Conservation (phyloP, 164 flowering plant genomes). For the Piper longum region DNA sequence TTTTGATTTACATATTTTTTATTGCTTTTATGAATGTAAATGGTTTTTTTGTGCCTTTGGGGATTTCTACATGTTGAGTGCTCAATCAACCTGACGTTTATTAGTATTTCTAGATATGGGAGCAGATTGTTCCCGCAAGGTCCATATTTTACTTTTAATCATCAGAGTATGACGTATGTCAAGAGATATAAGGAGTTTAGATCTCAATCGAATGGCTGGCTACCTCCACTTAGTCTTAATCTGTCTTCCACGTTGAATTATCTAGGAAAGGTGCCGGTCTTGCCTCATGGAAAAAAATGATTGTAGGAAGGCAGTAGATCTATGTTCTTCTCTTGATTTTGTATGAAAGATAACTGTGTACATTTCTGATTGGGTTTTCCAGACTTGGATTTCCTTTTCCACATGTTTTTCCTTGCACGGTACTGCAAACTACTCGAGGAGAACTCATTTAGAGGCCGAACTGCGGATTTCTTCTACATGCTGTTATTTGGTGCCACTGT, state of each 20-base stretch:
- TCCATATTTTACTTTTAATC: too few species aligned
- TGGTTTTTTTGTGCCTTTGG: background rate
- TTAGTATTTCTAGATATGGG: too few species aligned
- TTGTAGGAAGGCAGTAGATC: too few species aligned
- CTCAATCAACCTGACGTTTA: background rate
- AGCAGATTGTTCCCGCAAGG: too few species aligned
- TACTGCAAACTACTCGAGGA: conserved; percentile 99
- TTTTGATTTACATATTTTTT: too few species aligned
- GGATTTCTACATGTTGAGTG: background rate
- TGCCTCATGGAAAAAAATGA: too few species aligned
- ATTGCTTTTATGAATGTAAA: too few species aligned
- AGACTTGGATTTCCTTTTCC: conserved; percentile 97
- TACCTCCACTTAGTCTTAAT: background rate
- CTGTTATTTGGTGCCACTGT: conserved; percentile 92
- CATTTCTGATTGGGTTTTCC: conserved; percentile 9
- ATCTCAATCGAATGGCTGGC: too few species aligned
- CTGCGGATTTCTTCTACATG: conserved; percentile 99
- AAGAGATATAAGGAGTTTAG: too few species aligned
- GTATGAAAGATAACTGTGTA: background rate
- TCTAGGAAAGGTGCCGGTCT: background rate
- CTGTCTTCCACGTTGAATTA: background rate
- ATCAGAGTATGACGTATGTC: too few species aligned
- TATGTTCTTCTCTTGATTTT: too few species aligned
- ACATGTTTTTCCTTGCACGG: conserved; percentile 98
- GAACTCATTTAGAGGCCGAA: conserved; percentile 94